A percentile compares a stretch with the other conserved stretches of the same genome.
phyloP scores from a whole-genome alignment of 2,329 filamentous ascomycete species.

The Teratosphaeria epicoccoides region DNA sequence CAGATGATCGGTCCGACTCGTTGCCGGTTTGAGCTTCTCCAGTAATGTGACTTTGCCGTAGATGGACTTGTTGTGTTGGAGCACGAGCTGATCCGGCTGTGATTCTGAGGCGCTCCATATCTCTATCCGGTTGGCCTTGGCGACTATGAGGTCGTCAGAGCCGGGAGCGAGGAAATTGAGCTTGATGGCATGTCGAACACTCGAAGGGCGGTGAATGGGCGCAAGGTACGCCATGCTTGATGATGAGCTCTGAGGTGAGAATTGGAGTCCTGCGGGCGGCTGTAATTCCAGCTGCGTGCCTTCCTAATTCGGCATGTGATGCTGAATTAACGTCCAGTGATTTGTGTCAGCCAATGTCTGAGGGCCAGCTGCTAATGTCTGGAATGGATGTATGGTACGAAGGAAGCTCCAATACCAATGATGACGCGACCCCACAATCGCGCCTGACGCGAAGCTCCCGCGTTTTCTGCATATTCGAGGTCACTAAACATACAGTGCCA shows the following conservation, averaged over 20 bases:
- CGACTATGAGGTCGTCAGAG: slow-evolving; percentile 74
- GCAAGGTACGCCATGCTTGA: slow-evolving; percentile 78
- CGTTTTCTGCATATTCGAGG: not conserved
- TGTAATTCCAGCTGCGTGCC: not conserved
- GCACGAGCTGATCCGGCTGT: slow-evolving; percentile 47
- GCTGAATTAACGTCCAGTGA: too few species aligned
- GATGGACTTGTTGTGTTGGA: slow-evolving; percentile 60
- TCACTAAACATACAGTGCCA: not conserved
- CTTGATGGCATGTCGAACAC: slow-evolving; percentile 78
- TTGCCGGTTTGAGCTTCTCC: slow-evolving; percentile 64
- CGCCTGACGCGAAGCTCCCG: not conserved
- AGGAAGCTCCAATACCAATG: not conserved
- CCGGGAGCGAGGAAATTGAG: slow-evolving; percentile 63
- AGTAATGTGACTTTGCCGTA: slow-evolving; percentile 84
- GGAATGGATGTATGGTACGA: too few species aligned
- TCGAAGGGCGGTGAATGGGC: slow-evolving; percentile 85
- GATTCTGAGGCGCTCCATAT: slow-evolving; percentile 53
- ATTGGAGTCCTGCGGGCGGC: too few species aligned
- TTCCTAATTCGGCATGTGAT: too few species aligned
- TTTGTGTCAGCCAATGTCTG: not conserved
- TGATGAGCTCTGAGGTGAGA: not conserved
- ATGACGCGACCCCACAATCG: not conserved
- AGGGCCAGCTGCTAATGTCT: too few species aligned
- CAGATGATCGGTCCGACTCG: slow-evolving; percentile 67
- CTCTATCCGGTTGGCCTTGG: slow-evolving; percentile 77